Conservation (phyloP, 331 rosid genomes). For the Acacia concinna region DNA sequence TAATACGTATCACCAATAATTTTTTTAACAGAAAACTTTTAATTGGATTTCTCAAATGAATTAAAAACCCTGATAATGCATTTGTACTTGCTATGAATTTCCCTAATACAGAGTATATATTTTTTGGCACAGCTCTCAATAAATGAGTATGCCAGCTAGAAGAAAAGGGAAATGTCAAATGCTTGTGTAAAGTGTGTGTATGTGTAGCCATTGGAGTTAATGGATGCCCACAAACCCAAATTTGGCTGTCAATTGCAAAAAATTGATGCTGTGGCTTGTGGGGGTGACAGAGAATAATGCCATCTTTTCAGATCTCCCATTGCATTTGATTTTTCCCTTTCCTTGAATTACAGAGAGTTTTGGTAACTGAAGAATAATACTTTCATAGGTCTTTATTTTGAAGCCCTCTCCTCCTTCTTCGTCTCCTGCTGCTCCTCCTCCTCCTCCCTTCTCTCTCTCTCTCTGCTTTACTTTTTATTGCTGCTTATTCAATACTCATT, state of each 20-base stretch:
- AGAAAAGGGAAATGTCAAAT: slow-evolving; percentile 16
- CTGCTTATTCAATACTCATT: slow-evolving; percentile 38
- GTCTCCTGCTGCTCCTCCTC: background rate
- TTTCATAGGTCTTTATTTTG: background rate
- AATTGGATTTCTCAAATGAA: background rate
- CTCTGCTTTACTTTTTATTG: slow-evolving; percentile 34
- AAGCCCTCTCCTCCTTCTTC: slow-evolving; percentile 27
- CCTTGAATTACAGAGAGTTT: slow-evolving; percentile 35
- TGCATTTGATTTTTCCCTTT: background rate
- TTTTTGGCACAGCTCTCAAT: slow-evolving; percentile 19
- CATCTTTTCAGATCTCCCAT: background rate
- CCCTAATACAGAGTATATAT: background rate
- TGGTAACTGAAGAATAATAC: slow-evolving; percentile 35
- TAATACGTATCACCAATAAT: too few relatives aligned
- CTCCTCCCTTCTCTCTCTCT: slow-evolving; percentile 7
- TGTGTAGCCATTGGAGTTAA: background rate
- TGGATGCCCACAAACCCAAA: slow-evolving; percentile 17
- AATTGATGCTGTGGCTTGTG: background rate
- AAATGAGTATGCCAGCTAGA: slow-evolving; percentile 30
- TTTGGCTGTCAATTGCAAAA: slow-evolving; percentile 21
- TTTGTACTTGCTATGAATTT: slow-evolving; percentile 15
- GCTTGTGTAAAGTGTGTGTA: background rate
- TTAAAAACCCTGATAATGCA: background rate
- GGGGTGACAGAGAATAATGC: slow-evolving; percentile 16
- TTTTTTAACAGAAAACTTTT: too few relatives aligned